Conservation (phyloP, 345 rosid genomes). For the Hypericum androsaemum region DNA sequence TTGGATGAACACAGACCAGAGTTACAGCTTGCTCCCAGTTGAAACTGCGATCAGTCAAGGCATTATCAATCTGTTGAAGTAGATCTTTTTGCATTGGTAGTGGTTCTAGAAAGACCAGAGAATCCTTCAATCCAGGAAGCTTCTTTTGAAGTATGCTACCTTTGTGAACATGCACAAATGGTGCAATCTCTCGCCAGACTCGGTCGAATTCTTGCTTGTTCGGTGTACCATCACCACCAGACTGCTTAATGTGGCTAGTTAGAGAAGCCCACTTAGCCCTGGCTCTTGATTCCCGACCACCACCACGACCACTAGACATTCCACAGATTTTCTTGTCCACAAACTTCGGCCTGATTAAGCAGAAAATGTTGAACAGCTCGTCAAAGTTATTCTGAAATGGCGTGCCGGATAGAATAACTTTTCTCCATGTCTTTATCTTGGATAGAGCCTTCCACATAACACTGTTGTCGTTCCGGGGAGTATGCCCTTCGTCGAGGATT, state of each 20-base stretch:
- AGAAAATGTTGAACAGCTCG: conserved; percentile 52
- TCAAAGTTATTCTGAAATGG: conserved; percentile 72
- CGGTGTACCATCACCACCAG: conserved; percentile 6
- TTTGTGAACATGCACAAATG: conserved; percentile 64
- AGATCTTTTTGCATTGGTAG: conserved; percentile 32
- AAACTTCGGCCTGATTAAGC: conserved; percentile 41
- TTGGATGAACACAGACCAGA: conserved; percentile 54
- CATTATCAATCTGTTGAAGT: conserved; percentile 14
- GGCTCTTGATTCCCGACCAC: conserved; percentile 11
- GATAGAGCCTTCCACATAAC: conserved; percentile 51
- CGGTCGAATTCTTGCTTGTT: conserved; percentile 14
- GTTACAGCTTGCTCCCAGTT: conserved; percentile 30
- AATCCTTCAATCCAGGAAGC: conserved; percentile 61
- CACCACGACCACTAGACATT: background rate
- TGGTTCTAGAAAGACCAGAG: conserved; percentile 44
- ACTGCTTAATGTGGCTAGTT: conserved; percentile 25
- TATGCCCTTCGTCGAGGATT: conserved; percentile 79
- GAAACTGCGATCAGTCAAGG: background rate
- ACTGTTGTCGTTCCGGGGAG: conserved; percentile 47
- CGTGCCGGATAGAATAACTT: conserved; percentile 73
- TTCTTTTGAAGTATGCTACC: conserved; percentile 44
- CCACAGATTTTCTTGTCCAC: background rate
- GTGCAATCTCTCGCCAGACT: conserved; percentile 32
- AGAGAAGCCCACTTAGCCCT: conserved; percentile 24
- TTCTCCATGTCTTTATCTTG: conserved; percentile 37